These are phyloP conservation scores for Evansstolkia leycettana DNA, from an alignment of 495 filamentous ascomycete species.

Conservation along the genomic window DNA sequence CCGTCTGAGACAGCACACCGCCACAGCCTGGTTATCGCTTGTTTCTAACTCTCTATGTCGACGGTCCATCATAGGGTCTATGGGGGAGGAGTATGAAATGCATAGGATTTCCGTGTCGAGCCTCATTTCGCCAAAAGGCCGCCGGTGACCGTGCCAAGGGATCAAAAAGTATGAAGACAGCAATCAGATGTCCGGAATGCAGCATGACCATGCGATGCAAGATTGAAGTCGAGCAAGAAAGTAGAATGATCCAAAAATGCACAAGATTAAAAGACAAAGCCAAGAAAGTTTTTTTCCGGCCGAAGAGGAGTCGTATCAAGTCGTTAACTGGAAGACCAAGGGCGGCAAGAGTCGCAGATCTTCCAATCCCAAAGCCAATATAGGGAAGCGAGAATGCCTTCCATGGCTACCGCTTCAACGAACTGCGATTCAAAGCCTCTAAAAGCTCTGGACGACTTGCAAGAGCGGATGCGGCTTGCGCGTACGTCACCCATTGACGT, in stretches of 20 bases:
- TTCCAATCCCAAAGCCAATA: slow-evolving; percentile 9
- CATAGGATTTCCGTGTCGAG: slow-evolving; percentile 7
- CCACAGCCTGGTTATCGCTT: slow-evolving; percentile 6
- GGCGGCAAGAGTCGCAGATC: slow-evolving; percentile 11
- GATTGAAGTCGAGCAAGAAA: neutral
- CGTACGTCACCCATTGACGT: slow-evolving; percentile 78
- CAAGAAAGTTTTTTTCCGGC: slow-evolving; percentile 17
- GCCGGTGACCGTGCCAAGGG: slow-evolving; percentile 8
- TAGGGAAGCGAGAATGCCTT: slow-evolving; percentile 6
- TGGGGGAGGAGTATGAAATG: no score
- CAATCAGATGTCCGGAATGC: no score
- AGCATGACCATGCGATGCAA: slow-evolving; percentile 1
- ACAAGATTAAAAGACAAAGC: slow-evolving; percentile 14
- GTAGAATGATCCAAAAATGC: no score
- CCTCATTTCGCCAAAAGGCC: slow-evolving; percentile 10
- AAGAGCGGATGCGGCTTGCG: slow-evolving; percentile 66
- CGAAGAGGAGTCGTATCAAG: slow-evolving; percentile 26
- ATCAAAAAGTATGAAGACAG: neutral
- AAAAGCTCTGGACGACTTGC: slow-evolving; percentile 73
- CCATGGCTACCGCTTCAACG: slow-evolving; percentile 43
- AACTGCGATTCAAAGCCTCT: slow-evolving; percentile 75
- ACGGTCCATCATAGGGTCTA: slow-evolving; percentile 13
- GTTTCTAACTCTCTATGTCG: slow-evolving; percentile 14
- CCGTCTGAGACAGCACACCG: slow-evolving; percentile 4
- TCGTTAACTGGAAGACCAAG: slow-evolving; percentile 23